Evolutionary conservation across 495 filamentous ascomycete species (phyloP).

Genomic region (Daldinia bambusicola): DNA sequence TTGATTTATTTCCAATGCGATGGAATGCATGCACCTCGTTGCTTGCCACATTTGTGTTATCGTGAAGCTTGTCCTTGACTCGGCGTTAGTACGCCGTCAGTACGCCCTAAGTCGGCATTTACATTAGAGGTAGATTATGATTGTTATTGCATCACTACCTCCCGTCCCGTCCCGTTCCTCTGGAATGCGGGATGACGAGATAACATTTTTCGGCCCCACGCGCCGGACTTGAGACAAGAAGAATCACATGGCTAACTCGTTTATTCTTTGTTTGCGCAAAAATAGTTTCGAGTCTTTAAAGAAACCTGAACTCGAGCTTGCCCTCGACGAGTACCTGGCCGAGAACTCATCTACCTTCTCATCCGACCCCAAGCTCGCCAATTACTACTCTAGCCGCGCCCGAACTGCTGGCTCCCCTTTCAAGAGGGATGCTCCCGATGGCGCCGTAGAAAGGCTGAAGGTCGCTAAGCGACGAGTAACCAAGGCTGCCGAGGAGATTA

Average conservation of each 20-base stretch:
- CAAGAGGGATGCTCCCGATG: slow-evolving; percentile 71
- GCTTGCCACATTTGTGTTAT: slow-evolving; percentile 2
- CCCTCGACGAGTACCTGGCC: slow-evolving; percentile 79
- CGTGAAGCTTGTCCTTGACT: slow-evolving; percentile 2
- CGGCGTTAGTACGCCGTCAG: not conserved
- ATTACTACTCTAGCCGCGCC: slow-evolving; percentile 78
- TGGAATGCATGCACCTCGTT: not conserved
- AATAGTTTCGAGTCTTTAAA: slow-evolving; percentile 74
- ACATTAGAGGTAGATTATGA: slow-evolving; percentile 24
- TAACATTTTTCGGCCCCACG: not conserved
- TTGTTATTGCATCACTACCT: slow-evolving; percentile 37
- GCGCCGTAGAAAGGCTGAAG: slow-evolving; percentile 50
- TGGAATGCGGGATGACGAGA: slow-evolving; percentile 14
- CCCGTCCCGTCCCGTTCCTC: not conserved
- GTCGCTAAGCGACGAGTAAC: slow-evolving; percentile 57
- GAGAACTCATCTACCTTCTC: slow-evolving; percentile 69
- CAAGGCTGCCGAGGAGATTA: slow-evolving; percentile 60
- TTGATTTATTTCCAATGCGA: slow-evolving; percentile 25
- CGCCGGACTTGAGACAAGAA: slow-evolving; percentile 21
- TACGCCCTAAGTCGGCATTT: slow-evolving; percentile 4
- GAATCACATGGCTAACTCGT: slow-evolving; percentile 47
- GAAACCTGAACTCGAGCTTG: slow-evolving; percentile 83
- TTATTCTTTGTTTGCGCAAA: slow-evolving; percentile 31
- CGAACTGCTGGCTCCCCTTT: slow-evolving; percentile 71
- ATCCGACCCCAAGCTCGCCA: slow-evolving; percentile 69